Conservation (phyloP, 192 early-diverging fungal genomes). For the Dissophora globulifera region DNA sequence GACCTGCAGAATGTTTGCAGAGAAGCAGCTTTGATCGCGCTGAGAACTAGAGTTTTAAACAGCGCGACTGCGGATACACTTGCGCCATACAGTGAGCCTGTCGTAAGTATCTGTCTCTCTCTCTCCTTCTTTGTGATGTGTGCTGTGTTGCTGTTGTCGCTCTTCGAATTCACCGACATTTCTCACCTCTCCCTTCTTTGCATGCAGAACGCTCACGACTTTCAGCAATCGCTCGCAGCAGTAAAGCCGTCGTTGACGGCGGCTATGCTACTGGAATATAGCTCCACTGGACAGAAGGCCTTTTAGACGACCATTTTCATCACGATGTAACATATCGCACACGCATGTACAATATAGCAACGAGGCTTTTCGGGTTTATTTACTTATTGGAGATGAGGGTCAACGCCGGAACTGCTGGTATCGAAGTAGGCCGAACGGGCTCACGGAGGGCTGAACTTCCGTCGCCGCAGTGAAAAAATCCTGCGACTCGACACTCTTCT, state of each 20-base stretch:
- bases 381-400: neutral
- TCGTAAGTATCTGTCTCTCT: too few relatives aligned
- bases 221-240: constrained; percentile 10
- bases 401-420: constrained; percentile 37
- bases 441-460: constrained; percentile 41
- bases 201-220: constrained; percentile 29
- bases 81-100: constrained; percentile 2
- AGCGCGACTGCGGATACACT: neutral
- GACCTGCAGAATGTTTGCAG: constrained; percentile 66
- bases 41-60: constrained; percentile 41
- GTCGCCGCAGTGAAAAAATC: constrained; percentile 38
- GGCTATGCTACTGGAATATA: constrained; percentile 40
- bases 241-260: constrained; percentile 31
- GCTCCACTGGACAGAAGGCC: constrained; percentile 14
- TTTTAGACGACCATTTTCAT: constrained; percentile 13
- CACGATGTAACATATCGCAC: too few relatives aligned
- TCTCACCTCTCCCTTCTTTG: neutral
- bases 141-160: neutral
- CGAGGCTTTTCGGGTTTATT: too few relatives aligned
- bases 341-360: too few relatives aligned
- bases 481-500: constrained; percentile 36
- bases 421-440: constrained; percentile 28
- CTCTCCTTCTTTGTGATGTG: too few relatives aligned
- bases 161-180: neutral
- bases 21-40: constrained; percentile 62